Evolutionary conservation across 1,139 yeast species (phyloP).

Genomic region (Meyerozyma smithsonii): DNA sequence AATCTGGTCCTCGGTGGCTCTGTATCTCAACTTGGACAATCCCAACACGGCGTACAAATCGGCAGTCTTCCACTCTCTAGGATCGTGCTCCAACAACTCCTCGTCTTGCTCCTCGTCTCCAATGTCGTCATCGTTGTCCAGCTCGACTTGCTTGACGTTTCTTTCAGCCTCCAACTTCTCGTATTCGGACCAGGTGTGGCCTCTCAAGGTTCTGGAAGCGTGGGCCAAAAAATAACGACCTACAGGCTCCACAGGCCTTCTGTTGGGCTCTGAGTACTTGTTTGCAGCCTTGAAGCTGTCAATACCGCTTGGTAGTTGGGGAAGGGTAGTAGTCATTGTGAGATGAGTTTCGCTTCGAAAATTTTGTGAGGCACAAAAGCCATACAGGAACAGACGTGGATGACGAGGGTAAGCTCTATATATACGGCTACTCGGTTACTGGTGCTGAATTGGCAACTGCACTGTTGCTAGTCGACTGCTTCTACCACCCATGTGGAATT

Average conservation of each 20-base stretch:
- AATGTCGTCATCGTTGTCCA: slow-evolving; percentile 63
- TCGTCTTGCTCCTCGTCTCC: slow-evolving; percentile 77
- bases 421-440: no score
- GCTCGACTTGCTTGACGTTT: slow-evolving; percentile 73
- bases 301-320: slow-evolving; percentile 36
- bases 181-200: slow-evolving; percentile 98
- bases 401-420: neutral
- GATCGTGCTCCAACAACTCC: slow-evolving; percentile 81
- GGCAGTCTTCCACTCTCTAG: slow-evolving; percentile 97
- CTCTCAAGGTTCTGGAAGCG: slow-evolving; percentile 92
- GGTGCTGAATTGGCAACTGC: neutral
- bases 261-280: slow-evolving; percentile 60
- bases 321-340: slow-evolving; percentile 34
- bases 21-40: slow-evolving; percentile 83
- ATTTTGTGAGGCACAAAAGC: neutral
- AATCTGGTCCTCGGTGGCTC: slow-evolving; percentile 88
- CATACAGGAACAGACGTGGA: neutral
- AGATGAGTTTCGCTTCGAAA: slow-evolving; percentile 1
- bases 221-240: slow-evolving; percentile 96
- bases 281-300: slow-evolving; percentile 50
- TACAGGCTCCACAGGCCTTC: slow-evolving; percentile 93
- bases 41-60: slow-evolving; percentile 97
- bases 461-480: no score
- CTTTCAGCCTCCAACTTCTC: slow-evolving; percentile 91
- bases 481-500: no score